A percentile compares a stretch with the other conserved stretches of the same genome.
phyloP scores from a whole-genome alignment of 2,329 filamentous ascomycete genomes.

The Ophiobolus disseminans region DNA sequence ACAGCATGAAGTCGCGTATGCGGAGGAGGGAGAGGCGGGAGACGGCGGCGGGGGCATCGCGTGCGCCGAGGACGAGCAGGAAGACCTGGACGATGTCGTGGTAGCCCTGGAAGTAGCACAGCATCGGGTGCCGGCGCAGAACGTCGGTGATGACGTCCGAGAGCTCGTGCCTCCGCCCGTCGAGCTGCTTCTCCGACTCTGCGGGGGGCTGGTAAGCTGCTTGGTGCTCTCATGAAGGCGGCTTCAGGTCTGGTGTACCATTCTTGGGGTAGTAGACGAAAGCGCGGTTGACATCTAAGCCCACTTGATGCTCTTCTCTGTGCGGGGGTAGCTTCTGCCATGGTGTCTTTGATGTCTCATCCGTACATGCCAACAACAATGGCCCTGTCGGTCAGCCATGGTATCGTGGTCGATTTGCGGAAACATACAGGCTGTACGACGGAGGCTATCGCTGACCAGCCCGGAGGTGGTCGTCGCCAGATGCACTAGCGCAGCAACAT shows the following conservation, averaged over 20 bases:
- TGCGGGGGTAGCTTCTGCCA: conserved; percentile 77
- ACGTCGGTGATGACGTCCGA: conserved; percentile 81
- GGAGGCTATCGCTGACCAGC: conserved; percentile 62
- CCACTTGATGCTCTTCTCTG: conserved; percentile 87
- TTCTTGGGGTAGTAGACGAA: conserved; percentile 90
- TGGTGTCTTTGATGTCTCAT: conserved; percentile 27
- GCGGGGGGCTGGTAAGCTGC: conserved; percentile 56
- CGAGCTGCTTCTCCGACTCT: conserved; percentile 72
- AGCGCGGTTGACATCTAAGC: conserved; percentile 91
- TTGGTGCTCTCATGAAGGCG: too few species aligned
- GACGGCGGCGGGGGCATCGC: conserved; percentile 68
- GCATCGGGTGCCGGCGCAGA: conserved; percentile 78
- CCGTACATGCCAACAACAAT: conserved; percentile 56
- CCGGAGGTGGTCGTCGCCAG: conserved; percentile 55
- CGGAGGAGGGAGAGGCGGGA: conserved; percentile 85
- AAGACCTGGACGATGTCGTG: conserved; percentile 98
- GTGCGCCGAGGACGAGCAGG: conserved; percentile 77
- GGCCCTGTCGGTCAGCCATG: conserved; percentile 62
- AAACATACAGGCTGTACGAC: conserved; percentile 76
- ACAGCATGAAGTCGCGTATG: conserved; percentile 98
- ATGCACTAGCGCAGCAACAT: conserved; percentile 50
- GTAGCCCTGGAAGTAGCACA: conserved; percentile 98
- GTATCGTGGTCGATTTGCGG: not conserved
- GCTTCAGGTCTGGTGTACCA: conserved; percentile 56
- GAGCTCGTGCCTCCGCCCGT: conserved; percentile 75